Evolutionary conservation across 176 grass and related monocot genomes (phyloP).

Genomic region (Oryza coarctata): DNA sequence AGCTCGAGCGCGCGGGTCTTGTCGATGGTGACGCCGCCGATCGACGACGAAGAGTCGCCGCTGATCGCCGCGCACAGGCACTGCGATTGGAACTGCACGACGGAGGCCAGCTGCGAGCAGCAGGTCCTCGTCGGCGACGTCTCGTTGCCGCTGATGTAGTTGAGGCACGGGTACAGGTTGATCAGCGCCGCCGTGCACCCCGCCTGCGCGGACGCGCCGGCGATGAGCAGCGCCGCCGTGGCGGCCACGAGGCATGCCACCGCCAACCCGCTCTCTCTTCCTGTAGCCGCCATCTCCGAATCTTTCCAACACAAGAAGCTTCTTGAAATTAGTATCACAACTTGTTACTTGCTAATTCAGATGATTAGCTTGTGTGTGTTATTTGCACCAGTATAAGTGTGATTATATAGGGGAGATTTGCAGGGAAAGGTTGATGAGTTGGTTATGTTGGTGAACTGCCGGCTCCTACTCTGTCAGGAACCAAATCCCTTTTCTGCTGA

Average conservation of each 20-base stretch:
- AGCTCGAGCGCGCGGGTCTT: slow-evolving; percentile 57
- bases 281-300: slow-evolving; percentile 7
- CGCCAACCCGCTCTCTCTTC: not conserved
- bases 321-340: not conserved
- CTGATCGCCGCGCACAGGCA: slow-evolving; percentile 76
- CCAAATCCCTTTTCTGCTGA: not conserved
- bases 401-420: slow-evolving; percentile 11
- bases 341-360: not conserved
- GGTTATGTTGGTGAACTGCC: slow-evolving; percentile 37
- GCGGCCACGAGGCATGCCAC: slow-evolving; percentile 14
- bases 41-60: slow-evolving; percentile 32
- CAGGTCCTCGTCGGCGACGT: slow-evolving; percentile 48
- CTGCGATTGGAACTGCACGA: slow-evolving; percentile 63
- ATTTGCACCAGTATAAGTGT: not conserved
- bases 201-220: slow-evolving; percentile 49
- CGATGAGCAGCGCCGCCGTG: slow-evolving; percentile 13
- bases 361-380: not conserved
- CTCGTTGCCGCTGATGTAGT: slow-evolving; percentile 80
- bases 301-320: not conserved
- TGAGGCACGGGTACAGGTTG: slow-evolving; percentile 78
- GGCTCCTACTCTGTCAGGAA: slow-evolving; percentile 30
- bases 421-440: slow-evolving; percentile 13
- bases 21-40: slow-evolving; percentile 66
- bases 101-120: slow-evolving; percentile 62
- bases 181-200: slow-evolving; percentile 63